Conservation (phyloP, 345 rosid species). For the Lumnitzera littorea region DNA sequence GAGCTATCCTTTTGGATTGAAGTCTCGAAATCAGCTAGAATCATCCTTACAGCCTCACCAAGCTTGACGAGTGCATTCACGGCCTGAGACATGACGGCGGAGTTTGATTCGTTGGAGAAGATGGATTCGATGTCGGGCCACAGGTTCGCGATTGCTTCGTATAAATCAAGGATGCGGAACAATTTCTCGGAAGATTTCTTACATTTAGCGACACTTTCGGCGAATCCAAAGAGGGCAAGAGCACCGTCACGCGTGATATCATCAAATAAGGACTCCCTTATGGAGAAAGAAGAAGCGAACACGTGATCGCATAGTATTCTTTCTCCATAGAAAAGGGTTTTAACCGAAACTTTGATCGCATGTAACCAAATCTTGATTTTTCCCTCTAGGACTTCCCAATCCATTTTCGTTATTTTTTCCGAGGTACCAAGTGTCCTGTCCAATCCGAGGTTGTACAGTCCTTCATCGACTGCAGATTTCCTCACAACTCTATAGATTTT, state of each 20-base stretch:
- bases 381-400: constrained; percentile 46
- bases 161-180: constrained; percentile 60
- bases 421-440: constrained; percentile 28
- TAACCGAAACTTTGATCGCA: constrained; percentile 39
- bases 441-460: constrained; percentile 37
- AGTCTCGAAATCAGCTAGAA: constrained; percentile 52
- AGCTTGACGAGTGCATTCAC: constrained; percentile 39
- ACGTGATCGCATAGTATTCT: constrained; percentile 61
- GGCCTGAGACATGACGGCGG: constrained; percentile 31
- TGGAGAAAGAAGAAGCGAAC: constrained; percentile 35
- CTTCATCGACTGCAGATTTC: constrained; percentile 48
- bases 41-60: constrained; percentile 32
- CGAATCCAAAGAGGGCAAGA: constrained; percentile 48
- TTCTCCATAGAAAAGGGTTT: constrained; percentile 56
- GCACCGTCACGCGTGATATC: constrained; percentile 53
- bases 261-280: constrained; percentile 49
- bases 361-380: constrained; percentile 52
- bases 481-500: constrained; percentile 41
- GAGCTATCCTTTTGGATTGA: constrained; percentile 52
- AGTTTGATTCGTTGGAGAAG: constrained; percentile 39
- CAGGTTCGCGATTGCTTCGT: constrained; percentile 37
- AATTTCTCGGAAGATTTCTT: constrained; percentile 65
- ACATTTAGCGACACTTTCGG: constrained; percentile 52
- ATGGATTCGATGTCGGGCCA: constrained; percentile 45
- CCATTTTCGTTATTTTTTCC: constrained; percentile 44